phyloP scores from a whole-genome alignment of 768 basidiomycete genomes.

The Phaeotremella skinneri region DNA sequence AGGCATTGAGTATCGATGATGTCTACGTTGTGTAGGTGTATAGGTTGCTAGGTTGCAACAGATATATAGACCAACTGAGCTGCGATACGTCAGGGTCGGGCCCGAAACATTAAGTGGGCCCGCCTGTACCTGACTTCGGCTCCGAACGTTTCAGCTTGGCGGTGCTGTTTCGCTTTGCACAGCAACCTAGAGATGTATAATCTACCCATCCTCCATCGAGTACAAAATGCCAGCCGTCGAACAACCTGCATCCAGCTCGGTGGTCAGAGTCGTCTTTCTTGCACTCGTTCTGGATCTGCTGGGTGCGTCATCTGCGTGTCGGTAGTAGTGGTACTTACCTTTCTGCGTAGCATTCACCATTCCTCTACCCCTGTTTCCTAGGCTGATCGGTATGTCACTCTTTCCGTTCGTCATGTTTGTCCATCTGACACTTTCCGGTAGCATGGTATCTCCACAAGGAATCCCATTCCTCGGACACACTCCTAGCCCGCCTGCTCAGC shows the following conservation, averaged over 20 bases:
- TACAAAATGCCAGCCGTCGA: background rate
- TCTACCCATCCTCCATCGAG: too few relatives aligned
- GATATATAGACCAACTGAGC: too few relatives aligned
- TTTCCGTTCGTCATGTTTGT: slow-evolving; percentile 4
- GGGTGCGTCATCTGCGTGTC: slow-evolving; percentile 54
- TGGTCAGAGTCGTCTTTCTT: slow-evolving; percentile 81
- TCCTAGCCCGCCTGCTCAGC: slow-evolving; percentile 69
- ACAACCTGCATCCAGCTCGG: slow-evolving; percentile 47
- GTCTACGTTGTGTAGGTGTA: background rate
- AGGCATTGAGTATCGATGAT: background rate
- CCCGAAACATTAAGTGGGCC: background rate
- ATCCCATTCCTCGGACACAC: slow-evolving; percentile 64
- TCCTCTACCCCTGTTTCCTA: slow-evolving; percentile 94
- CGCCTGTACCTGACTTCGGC: background rate
- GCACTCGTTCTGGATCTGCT: slow-evolving; percentile 86
- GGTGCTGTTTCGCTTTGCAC: background rate
- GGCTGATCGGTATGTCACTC: slow-evolving; percentile 63
- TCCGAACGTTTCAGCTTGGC: background rate
- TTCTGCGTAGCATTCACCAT: slow-evolving; percentile 75
- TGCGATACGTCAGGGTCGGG: too few relatives aligned
- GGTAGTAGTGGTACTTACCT: background rate
- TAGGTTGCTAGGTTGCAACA: too few relatives aligned
- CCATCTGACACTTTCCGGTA: background rate
- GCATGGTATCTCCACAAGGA: slow-evolving; percentile 71
- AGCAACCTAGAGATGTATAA: background rate